Evolutionary conservation across 2,329 filamentous ascomycete species (phyloP).

Genomic region (Colletotrichum sp.): DNA sequence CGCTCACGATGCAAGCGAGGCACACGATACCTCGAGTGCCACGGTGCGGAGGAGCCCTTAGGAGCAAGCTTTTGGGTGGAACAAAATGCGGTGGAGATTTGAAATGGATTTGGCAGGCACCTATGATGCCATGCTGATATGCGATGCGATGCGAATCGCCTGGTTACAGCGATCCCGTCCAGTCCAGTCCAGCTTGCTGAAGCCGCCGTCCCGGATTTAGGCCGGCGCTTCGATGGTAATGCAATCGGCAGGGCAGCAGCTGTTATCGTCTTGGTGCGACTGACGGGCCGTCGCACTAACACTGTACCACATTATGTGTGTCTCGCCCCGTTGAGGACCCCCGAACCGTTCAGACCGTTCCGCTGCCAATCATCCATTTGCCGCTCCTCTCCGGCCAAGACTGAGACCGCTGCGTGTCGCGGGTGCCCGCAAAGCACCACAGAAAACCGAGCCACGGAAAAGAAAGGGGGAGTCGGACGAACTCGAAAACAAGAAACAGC

Average conservation of each 20-base stretch:
- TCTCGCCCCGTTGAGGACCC: not conserved
- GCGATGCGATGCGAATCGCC: not conserved
- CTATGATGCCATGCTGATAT: not conserved
- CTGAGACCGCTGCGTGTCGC: conserved; percentile 15
- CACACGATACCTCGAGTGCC: not conserved
- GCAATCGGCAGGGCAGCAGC: not conserved
- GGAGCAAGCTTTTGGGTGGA: not conserved
- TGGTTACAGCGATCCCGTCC: not conserved
- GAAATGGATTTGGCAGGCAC: not conserved
- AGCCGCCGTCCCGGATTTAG: not conserved
- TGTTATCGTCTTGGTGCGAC: not conserved
- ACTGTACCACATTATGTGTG: not conserved
- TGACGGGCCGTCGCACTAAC: conserved; percentile 1
- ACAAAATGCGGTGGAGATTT: not conserved
- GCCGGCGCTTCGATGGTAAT: conserved; percentile 1
- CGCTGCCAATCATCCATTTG: conserved; percentile 18
- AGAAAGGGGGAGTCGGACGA: not conserved
- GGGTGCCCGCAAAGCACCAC: not conserved
- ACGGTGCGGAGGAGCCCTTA: not conserved
- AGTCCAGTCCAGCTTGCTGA: not conserved
- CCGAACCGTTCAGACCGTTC: not conserved
- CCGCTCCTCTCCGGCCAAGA: conserved; percentile 14
- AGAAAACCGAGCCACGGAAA: not conserved
- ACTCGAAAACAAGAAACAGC: not conserved
- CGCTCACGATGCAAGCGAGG: not conserved